phyloP scores from a whole-genome alignment of 176 grass and related monocot species.

The Zea luxurians region DNA sequence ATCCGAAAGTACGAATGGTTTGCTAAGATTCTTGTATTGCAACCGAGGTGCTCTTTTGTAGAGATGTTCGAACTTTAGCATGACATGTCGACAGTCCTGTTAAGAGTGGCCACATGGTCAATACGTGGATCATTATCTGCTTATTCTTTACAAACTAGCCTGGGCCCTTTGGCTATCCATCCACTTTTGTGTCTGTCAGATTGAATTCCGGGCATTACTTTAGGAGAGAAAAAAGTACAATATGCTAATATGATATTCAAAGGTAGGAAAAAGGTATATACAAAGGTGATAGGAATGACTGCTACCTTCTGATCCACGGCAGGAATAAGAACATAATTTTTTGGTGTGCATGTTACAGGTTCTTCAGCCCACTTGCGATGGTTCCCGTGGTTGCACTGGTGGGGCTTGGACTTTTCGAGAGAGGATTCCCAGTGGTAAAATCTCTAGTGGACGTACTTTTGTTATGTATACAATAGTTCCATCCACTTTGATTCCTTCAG shows the following conservation, averaged over 20 bases:
- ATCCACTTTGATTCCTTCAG: conserved; percentile 11
- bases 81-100: conserved; percentile 22
- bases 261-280: not conserved
- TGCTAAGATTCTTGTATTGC: conserved; percentile 12
- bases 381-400: conserved; percentile 87
- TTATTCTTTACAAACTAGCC: conserved; percentile 26
- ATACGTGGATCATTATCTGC: conserved; percentile 30
- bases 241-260: conserved; percentile 33
- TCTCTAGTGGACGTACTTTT: conserved; percentile 49
- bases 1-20: not conserved
- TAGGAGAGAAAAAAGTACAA: conserved; percentile 26
- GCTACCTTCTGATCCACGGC: conserved; percentile 36
- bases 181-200: conserved; percentile 38
- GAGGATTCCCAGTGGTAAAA: conserved; percentile 98
- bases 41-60: not conserved
- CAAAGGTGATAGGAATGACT: conserved; percentile 29
- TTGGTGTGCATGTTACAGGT: conserved; percentile 64
- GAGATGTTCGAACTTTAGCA: not conserved
- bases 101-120: conserved; percentile 21
- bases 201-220: conserved; percentile 47
- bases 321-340: conserved; percentile 46
- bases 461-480: not conserved
- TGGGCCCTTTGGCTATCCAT: conserved; percentile 27
- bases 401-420: conserved; percentile 94
- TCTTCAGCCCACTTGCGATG: conserved; percentile 98